Percentiles rank a stretch among this genome's conserved stretches.
Conservation (phyloP, 768 basidiomycete species). For the Lentinula detonsa region DNA sequence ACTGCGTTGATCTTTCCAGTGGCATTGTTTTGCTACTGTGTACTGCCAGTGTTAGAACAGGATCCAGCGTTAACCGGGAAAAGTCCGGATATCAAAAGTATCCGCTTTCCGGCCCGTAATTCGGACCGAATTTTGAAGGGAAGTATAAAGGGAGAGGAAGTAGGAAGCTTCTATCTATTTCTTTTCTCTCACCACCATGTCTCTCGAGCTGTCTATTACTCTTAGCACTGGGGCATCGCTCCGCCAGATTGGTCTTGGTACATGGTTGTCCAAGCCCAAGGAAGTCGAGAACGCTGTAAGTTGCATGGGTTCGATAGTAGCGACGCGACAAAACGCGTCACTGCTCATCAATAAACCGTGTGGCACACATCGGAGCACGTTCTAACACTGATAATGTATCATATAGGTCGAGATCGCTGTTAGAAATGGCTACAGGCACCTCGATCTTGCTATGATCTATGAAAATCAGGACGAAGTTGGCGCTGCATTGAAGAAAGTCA, state of each 20-base stretch:
- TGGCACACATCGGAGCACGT: not conserved
- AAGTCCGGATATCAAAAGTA: not conserved
- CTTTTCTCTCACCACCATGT: slow-evolving; percentile 22
- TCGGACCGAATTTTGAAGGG: not conserved
- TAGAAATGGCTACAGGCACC: slow-evolving; percentile 72
- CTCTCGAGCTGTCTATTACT: slow-evolving; percentile 32
- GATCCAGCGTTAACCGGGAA: not conserved
- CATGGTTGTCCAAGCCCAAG: slow-evolving; percentile 70
- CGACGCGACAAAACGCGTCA: slow-evolving; percentile 1
- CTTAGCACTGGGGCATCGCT: slow-evolving; percentile 45
- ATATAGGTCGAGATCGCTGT: slow-evolving; percentile 72
- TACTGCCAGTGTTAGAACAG: no score
- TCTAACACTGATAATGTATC: not conserved
- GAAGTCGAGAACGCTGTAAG: slow-evolving; percentile 71
- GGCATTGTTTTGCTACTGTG: not conserved
- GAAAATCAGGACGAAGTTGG: slow-evolving; percentile 77
- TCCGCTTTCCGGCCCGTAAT: not conserved
- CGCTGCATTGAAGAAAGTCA: slow-evolving; percentile 67
- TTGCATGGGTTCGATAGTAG: not conserved
- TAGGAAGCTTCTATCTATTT: not conserved
- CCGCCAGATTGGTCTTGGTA: slow-evolving; percentile 79
- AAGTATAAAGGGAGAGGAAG: not conserved
- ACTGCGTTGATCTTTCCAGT: no score
- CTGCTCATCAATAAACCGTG: not conserved
- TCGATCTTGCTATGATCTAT: slow-evolving; percentile 81